Percentiles rank a stretch among this genome's conserved stretches.
phyloP scores from a whole-genome alignment of 2,329 filamentous ascomycete species.

The Fusarium euwallaceae region DNA sequence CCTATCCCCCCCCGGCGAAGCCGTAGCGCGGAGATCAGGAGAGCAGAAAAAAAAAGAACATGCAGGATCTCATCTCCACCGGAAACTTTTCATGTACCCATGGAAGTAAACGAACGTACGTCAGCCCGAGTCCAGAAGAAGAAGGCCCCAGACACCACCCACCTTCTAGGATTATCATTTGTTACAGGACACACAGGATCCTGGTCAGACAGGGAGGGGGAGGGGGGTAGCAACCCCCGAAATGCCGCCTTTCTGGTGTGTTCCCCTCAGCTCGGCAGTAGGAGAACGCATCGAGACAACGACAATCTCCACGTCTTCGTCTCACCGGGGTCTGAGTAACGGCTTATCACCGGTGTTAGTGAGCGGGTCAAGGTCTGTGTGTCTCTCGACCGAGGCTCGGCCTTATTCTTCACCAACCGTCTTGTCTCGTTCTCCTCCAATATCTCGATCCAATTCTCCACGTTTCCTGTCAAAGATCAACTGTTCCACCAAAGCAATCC shows the following conservation, averaged over 20 bases:
- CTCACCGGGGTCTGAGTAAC: not conserved
- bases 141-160: not conserved
- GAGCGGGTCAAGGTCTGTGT: not conserved
- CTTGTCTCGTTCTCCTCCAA: conserved; percentile 1
- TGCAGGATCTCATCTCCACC: not conserved
- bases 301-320: not conserved
- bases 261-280: not conserved
- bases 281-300: not conserved
- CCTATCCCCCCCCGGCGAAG: not conserved
- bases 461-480: not conserved
- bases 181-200: not conserved
- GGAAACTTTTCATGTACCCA: not conserved
- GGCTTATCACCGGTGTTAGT: conserved; percentile 1
- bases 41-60: too few relatives aligned
- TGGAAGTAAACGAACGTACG: not conserved
- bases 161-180: not conserved
- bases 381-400: conserved; percentile 24
- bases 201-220: not conserved
- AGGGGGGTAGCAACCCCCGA: not conserved
- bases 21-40: not conserved
- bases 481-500: conserved; percentile 16
- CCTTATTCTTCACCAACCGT: conserved; percentile 15
- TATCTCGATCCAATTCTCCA: conserved; percentile 10
- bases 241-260: not conserved
- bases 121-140: conserved; percentile 3